Base-by-base conservation (phyloP, 495 filamentous ascomycete genomes). In the Hyaloscypha hepaticicola region DNA sequence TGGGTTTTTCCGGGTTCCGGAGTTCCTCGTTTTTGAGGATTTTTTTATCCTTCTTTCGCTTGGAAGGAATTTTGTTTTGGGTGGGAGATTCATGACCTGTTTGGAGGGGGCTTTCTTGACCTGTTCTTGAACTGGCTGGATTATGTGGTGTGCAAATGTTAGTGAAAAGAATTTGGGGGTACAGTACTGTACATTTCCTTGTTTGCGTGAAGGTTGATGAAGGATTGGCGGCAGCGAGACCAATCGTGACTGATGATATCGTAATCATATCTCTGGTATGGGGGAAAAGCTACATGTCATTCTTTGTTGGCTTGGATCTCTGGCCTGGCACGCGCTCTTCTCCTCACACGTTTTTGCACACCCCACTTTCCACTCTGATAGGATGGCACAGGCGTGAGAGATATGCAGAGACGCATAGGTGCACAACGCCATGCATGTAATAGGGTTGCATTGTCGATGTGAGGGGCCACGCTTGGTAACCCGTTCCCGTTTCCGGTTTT, bases 351-450 rank as follows among this genome's bases (percentile, higher is more conserved):
- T n/a, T n/a, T n/a, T n/a, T n/a, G n/a, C n/a, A n/a, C n/a, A n/a
- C n/a, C n/a, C n/a, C n/a, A n/a, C n/a, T n/a, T n/a, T n/a, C n/a
- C n/a, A n/a, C n/a, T n/a, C n/a, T n/a, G n/a, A n/a, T n/a, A n/a
- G n/a, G n/a, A n/a, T n/a, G n/a, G n/a, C 22, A 57, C 19, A 33
- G 21, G 56, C 56, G 33, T 31, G 28, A 25, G 26, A 1, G 56
- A 58, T 25, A 33, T 58, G 22, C 33, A 34, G 33, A 21, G 8
- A 45, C 26, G 24, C 31, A 56, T 24, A 56, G 27, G 16, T 29
- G 53, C 31, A 26, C 56, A 38, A 45, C 56, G 56, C 56, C 56
- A 58, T 58, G 56, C 56, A 45, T 58, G 56, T 45, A 28, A 58
- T 58, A 28, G 56, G 52, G 52, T 56, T 26, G 52, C n/a, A n/a